Percentiles rank a stretch among this genome's conserved stretches.
Conservation (phyloP, 768 basidiomycete genomes). For the Guyanaporus albipodus region DNA sequence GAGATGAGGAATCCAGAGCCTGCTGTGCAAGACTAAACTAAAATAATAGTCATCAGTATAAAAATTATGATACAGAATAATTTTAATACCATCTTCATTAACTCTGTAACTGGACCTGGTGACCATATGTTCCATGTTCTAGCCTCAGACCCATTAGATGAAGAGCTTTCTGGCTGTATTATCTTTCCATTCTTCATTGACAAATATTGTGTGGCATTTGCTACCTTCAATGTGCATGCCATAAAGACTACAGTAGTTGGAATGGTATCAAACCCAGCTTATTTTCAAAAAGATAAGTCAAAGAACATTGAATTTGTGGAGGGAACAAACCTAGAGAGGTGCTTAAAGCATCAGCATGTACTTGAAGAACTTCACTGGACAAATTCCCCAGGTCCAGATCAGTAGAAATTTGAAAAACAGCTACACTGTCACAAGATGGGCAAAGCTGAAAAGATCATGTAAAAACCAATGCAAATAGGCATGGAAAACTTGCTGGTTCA, state of each 20-base stretch:
- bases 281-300: background rate
- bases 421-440: background rate
- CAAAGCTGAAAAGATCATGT: background rate
- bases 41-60: background rate
- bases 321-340: background rate
- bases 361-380: background rate
- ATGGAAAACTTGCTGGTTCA: background rate
- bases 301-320: background rate
- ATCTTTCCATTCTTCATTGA: slow-evolving; percentile 1
- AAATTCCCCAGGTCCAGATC: slow-evolving; percentile 1
- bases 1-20: too few species aligned
- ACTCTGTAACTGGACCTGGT: background rate
- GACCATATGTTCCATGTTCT: slow-evolving; percentile 6
- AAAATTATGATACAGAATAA: background rate
- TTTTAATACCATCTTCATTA: background rate
- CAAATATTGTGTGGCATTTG: background rate
- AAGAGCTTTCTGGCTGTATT: background rate
- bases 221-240: slow-evolving; percentile 5
- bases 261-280: background rate
- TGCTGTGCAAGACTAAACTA: background rate
- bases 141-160: background rate
- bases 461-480: background rate
- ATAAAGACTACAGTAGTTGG: slow-evolving; percentile 1
- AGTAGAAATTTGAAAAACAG: background rate
- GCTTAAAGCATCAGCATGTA: background rate